Percentiles rank a stretch among this genome's conserved stretches.
These are phyloP conservation scores for Amaranthus tricolor DNA, from an alignment of 179 eudicot genomes.

Conservation along the genomic window DNA sequence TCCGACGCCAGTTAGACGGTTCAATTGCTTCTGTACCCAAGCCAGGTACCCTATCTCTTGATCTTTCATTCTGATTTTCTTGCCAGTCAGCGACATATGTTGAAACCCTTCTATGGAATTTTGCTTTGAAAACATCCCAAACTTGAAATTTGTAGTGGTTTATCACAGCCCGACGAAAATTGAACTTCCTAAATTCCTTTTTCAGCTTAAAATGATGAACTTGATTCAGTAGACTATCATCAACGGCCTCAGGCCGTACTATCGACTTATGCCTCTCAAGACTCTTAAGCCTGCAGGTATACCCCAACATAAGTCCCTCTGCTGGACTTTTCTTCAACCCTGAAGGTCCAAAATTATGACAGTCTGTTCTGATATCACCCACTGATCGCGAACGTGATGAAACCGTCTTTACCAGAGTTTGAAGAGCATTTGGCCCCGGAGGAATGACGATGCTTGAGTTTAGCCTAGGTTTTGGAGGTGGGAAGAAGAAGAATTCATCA, in stretches of 20 bases:
- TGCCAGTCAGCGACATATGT: slow-evolving; percentile 94
- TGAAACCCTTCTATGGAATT: slow-evolving; percentile 83
- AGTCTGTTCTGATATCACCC: slow-evolving; percentile 70
- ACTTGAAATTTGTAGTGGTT: slow-evolving; percentile 94
- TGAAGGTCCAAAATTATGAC: slow-evolving; percentile 80
- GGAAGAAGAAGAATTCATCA: slow-evolving; percentile 81
- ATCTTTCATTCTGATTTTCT: slow-evolving; percentile 61
- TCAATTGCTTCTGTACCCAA: slow-evolving; percentile 81
- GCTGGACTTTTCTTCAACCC: slow-evolving; percentile 49
- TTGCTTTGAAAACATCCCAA: slow-evolving; percentile 76
- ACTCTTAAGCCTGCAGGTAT: slow-evolving; percentile 70
- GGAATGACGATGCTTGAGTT: slow-evolving; percentile 9
- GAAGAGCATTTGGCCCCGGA: slow-evolving; percentile 49
- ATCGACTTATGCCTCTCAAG: slow-evolving; percentile 90
- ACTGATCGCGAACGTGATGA: slow-evolving; percentile 35
- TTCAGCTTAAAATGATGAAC: slow-evolving; percentile 83
- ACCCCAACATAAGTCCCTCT: slow-evolving; percentile 64
- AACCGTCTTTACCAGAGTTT: slow-evolving; percentile 43
- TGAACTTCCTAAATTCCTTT: slow-evolving; percentile 40
- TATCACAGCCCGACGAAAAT: slow-evolving; percentile 44
- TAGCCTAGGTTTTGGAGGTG: slow-evolving; percentile 31
- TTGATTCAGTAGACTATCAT: slow-evolving; percentile 56
- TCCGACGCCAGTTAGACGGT: slow-evolving; percentile 59
- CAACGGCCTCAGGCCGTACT: slow-evolving; percentile 62
- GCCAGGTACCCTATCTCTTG: slow-evolving; percentile 91